Base-by-base conservation (phyloP, 2,329 filamentous ascomycete species). In the Moelleriella libera region DNA sequence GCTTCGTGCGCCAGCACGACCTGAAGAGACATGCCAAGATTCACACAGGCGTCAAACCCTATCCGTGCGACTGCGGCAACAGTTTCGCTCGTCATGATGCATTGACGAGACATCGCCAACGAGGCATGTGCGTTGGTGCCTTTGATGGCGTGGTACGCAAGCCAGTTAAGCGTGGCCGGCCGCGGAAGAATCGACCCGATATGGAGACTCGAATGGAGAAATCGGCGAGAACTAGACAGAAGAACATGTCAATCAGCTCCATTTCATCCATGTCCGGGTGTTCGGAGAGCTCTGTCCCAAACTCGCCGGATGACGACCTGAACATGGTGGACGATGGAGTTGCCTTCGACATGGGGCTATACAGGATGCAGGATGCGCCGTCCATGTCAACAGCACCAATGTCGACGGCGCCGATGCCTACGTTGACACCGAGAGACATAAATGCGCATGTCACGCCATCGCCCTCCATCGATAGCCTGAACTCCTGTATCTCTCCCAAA, bases 21-120 rank as follows among this genome's bases (percentile, higher is more conserved):
- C 80, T 97, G 51, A 98, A 97, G 72, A 82, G 92, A 51, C 92
- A 98, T 62, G 85, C 89, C 55, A 96, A 97, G 69, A 98, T 97
- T 49, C 92, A 98, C 67, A 94, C 87, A 1, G 89, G 89, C 45
- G 83, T 94, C 67, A 96, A 96, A 70, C 88, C 90, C 5, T 95
- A 96, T 62, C 85, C 87, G 43, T 98, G 92, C 67, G 82, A 88
- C 52, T 98, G 92, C 61, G 88, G 90, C 49, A 94, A 94, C 65
- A 88, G 83, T 54, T 98, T 98, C 62, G 90, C 90, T 34, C 81
- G 92, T 48, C 90, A 97, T 59, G 92, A 98, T 63, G 92, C 92
- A 12, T 75, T 98, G 47, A 97, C 92, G 28, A 80, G 92, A 48
- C 92, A 98, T 63, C 81, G 89, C 47, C 92, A 97, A 64, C 82